A percentile compares a stretch with the other conserved stretches of the same genome.
Conservation (phyloP, 2,329 filamentous ascomycete genomes). For the Elsinoe batatas region DNA sequence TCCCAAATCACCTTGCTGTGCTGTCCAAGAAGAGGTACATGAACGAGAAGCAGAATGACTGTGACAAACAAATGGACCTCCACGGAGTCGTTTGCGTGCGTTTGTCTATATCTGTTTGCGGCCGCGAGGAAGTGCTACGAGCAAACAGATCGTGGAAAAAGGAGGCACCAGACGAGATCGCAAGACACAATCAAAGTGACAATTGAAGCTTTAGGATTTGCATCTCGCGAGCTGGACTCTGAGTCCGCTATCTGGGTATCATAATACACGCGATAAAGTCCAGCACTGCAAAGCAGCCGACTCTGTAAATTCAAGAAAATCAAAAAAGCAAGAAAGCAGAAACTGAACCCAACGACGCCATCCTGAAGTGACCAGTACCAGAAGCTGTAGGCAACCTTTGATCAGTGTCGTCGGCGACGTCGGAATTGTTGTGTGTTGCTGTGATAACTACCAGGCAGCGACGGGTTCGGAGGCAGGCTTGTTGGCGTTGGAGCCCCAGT, state of each 20-base stretch:
- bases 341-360: too few relatives aligned
- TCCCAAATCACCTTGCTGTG: too few relatives aligned
- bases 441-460: neutral
- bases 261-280: neutral
- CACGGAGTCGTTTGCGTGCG: too few relatives aligned
- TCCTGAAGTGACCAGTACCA: too few relatives aligned
- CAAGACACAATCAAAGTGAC: neutral
- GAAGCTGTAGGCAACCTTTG: too few relatives aligned
- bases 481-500: neutral
- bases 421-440: neutral
- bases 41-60: too few relatives aligned
- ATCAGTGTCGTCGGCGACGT: neutral
- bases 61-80: too few relatives aligned
- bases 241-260: neutral
- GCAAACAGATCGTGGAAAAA: too few relatives aligned
- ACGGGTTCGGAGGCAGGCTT: neutral
- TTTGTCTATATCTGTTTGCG: too few relatives aligned
- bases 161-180: neutral
- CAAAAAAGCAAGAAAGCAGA: neutral
- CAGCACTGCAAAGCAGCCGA: neutral
- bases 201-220: neutral
- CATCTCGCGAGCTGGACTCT: neutral
- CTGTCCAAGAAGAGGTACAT: too few relatives aligned
- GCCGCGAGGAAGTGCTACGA: too few relatives aligned
- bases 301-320: neutral